A percentile compares a stretch with the other conserved stretches of the same genome.
Conservation (phyloP, 371 early-diverging fungal genomes). For the Globomyces sp. region DNA sequence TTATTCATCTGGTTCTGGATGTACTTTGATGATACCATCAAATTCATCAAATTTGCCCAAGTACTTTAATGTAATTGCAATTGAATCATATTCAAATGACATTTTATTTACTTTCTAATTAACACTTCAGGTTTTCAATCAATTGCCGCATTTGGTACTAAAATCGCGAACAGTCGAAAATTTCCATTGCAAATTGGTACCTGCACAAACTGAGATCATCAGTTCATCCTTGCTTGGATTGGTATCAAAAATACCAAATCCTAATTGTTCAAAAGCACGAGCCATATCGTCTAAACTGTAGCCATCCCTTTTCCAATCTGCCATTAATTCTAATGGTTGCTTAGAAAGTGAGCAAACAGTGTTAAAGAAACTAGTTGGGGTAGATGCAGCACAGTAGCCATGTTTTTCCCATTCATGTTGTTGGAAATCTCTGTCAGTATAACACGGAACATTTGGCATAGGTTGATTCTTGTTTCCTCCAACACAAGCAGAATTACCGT, state of each 20-base stretch:
- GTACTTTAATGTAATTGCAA: too few relatives aligned
- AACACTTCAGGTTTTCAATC: too few relatives aligned
- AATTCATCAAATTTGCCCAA: too few relatives aligned
- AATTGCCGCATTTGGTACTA: too few relatives aligned
- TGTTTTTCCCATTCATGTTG: slow-evolving; percentile 16
- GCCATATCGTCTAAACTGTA: slow-evolving; percentile 11
- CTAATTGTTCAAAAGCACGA: not conserved
- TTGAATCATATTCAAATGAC: too few relatives aligned
- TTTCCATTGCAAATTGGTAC: slow-evolving; percentile 6
- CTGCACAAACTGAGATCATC: slow-evolving; percentile 11
- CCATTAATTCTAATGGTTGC: slow-evolving; percentile 4
- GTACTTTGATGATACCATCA: too few relatives aligned
- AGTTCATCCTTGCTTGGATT: slow-evolving; percentile 13
- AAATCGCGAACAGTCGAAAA: not conserved
- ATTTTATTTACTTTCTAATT: too few relatives aligned
- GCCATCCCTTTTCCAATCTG: not conserved
- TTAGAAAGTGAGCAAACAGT: slow-evolving; percentile 6
- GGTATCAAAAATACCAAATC: not conserved
- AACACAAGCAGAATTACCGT: slow-evolving; percentile 1
- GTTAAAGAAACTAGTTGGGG: slow-evolving; percentile 5
- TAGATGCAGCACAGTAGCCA: slow-evolving; percentile 7
- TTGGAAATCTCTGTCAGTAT: slow-evolving; percentile 6
- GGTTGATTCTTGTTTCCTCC: slow-evolving; percentile 2
- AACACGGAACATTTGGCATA: not conserved
- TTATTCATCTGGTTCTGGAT: too few relatives aligned